phyloP scores from a whole-genome alignment of 306 rosid species.

The Fragaria nilgerrensis region DNA sequence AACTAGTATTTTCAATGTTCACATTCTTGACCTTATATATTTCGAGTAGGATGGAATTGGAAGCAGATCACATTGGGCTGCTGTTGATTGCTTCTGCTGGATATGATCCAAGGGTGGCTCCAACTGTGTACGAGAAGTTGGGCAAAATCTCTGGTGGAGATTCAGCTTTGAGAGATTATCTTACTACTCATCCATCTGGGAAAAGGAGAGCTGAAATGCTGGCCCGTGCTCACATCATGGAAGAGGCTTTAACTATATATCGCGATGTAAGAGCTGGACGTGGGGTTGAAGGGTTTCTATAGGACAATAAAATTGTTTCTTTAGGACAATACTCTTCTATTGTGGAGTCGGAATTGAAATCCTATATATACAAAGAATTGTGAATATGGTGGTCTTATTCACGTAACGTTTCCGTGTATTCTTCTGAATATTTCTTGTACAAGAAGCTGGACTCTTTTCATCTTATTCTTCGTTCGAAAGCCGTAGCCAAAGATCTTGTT shows the following conservation, averaged over 20 bases:
- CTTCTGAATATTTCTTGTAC: no score
- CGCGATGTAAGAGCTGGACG: constrained; percentile 41
- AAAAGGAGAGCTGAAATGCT: constrained; percentile 60
- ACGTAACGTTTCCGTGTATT: no score
- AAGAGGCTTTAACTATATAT: constrained; percentile 58
- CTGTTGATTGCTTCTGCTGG: constrained; percentile 74
- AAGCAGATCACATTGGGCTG: constrained; percentile 86
- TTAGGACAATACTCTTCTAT: no score
- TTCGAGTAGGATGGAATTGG: constrained; percentile 67
- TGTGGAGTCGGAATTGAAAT: not conserved
- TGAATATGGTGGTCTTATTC: no score
- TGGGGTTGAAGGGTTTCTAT: constrained; percentile 72
- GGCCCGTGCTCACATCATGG: constrained; percentile 68
- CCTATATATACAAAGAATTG: no score
- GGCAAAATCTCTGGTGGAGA: constrained; percentile 40
- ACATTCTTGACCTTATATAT: constrained; percentile 7
- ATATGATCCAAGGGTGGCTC: constrained; percentile 74
- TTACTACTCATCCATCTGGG: constrained; percentile 69
- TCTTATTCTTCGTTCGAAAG: no score
- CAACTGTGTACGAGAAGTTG: constrained; percentile 57
- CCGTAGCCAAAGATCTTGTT: not conserved
- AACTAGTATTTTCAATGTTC: not conserved
- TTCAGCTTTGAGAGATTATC: constrained; percentile 43
- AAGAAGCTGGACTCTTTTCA: no score
- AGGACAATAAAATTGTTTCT: not conserved